Evolutionary conservation across 2,329 filamentous ascomycete species (phyloP), one percentile per base, ranked within the genome.

Genomic region (Trichophaea hybrida): DNA sequence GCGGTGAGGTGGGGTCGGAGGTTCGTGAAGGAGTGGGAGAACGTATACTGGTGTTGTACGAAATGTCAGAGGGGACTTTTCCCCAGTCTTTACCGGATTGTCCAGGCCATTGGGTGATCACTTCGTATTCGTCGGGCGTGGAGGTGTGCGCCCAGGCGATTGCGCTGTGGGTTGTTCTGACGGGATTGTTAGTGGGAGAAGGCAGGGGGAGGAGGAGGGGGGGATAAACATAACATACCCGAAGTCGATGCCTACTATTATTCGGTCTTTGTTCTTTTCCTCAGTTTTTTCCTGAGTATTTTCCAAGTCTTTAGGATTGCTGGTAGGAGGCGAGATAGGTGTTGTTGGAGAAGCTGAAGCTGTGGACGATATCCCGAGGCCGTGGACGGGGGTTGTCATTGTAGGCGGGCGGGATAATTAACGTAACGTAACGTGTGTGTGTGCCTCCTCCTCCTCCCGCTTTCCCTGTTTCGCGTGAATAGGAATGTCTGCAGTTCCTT

Each of bases 161-260:
- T n/a, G 64, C 64, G 33, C 61, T 64, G 49, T 66, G 64, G 7
- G 64, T 66, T 15, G 64, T 66, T 54, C 64, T 65, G 31, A 37
- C n/a, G 48, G 1, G 6, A 6, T 46, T 46, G 24, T 6, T 5
- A 24, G 24, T 3, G 24, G 24, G 24, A 3, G n/a, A n/a, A n/a
- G n/a, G n/a, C n/a, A 24, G 38, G 1, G 38, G 38, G 33, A 3
- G 13, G 3, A 1, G 13, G 3, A 3, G 17, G 13, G 13, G 33
- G 33, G 33, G 1, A 3, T 44, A 44, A 12, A 10, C 10, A 33
- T 35, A 10, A 55, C 49, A 52, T 43, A 65, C 64, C 64, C 64
- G 43, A 66, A 66, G 55, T 66, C 64, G 37, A 66, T 66, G 34
- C 64, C 64, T n/a, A 66, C 64, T 35, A 66, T 64, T 24, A 66